These are phyloP conservation scores for Rhizopogon rudus DNA, from an alignment of 768 basidiomycete genomes.

Conservation along the genomic window DNA sequence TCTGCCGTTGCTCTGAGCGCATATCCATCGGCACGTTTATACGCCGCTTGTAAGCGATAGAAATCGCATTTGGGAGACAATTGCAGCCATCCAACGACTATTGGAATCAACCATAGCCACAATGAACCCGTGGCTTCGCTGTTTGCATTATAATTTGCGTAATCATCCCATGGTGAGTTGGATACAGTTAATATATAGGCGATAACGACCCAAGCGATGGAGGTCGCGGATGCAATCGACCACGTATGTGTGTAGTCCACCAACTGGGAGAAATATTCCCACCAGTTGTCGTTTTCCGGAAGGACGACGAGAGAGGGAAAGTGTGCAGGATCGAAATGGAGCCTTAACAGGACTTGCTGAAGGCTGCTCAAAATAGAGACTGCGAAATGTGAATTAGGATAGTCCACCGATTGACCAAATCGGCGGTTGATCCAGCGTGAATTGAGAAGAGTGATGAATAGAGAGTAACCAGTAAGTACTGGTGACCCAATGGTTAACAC, in stretches of 20 bases:
- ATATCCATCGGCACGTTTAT: conserved; percentile 21
- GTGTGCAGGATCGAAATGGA: conserved; percentile 19
- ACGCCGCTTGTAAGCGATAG: conserved; percentile 21
- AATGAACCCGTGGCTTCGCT: conserved; percentile 16
- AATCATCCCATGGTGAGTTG: conserved; percentile 1
- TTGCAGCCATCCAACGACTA: conserved; percentile 30
- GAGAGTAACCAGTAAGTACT: conserved; percentile 38
- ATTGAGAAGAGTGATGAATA: conserved; percentile 40
- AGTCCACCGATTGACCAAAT: conserved; percentile 21
- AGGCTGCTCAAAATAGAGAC: conserved; percentile 28
- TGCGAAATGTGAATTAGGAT: conserved; percentile 18
- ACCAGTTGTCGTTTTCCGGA: conserved; percentile 32
- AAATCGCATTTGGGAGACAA: conserved; percentile 30
- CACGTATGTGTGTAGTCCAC: conserved; percentile 31
- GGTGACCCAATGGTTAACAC: conserved; percentile 42
- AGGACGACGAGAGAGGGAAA: conserved; percentile 32
- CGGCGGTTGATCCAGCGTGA: conserved; percentile 34
- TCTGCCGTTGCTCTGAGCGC: conserved; percentile 7
- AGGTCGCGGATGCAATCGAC: conserved; percentile 27
- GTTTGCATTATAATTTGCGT: not conserved
- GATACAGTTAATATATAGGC: conserved; percentile 8
- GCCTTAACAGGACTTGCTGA: conserved; percentile 26
- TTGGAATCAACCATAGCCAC: conserved; percentile 33
- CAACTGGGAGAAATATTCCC: conserved; percentile 23
- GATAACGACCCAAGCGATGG: conserved; percentile 31